Base-by-base conservation (phyloP, 306 rosid species). In the Quillaja saponaria region DNA sequence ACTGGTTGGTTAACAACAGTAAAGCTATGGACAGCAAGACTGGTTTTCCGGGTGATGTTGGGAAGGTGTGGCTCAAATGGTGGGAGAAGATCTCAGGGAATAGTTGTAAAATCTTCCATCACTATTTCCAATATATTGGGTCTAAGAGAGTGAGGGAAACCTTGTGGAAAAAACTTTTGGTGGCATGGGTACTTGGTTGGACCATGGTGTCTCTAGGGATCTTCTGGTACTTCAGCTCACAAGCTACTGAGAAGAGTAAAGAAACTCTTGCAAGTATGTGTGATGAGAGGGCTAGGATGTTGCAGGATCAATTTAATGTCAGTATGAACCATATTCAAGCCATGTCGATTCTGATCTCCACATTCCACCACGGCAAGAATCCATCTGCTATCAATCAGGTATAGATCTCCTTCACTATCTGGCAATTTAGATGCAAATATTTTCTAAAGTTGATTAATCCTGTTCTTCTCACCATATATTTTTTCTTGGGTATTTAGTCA, bases 251-350 rank as follows among this genome's bases (percentile, higher is more conserved):
- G 73, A 92, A 86, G 92, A 86, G 98, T 75, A 92, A 84, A 64
- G 96, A 88, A 59, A 85, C 83, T 54, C 81, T 92, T 45, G 84
- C 84, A 1, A 92, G 95, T 53, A 84, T 92, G 98, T 88, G 98
- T 78, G 98, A 92, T 69, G 98, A 92, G 74, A 84, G 98, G 64
- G 92, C 95, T 20, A 84, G 98, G 68, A 88, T 92, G 95, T 68
- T 92, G 55, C 98, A 92, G 84, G 98, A 92, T 57, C 98, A 92
- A 81, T 86, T 92, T 62, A 92, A 92, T 78, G 95, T 88, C 18
- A 92, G 96, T 45, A 84, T 88, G 98, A 92, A 92, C 59, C 96
- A 92, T 81, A 87, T 92, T 54, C 98, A 92, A 58, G 96, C 96
- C 56, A 92, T 92, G 98, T 84, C 98, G 41, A 88, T 92, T 68